Evolutionary conservation across 2,329 filamentous ascomycete genomes (phyloP), one percentile per base, ranked within the genome.

Genomic region (Alternaria sp.): DNA sequence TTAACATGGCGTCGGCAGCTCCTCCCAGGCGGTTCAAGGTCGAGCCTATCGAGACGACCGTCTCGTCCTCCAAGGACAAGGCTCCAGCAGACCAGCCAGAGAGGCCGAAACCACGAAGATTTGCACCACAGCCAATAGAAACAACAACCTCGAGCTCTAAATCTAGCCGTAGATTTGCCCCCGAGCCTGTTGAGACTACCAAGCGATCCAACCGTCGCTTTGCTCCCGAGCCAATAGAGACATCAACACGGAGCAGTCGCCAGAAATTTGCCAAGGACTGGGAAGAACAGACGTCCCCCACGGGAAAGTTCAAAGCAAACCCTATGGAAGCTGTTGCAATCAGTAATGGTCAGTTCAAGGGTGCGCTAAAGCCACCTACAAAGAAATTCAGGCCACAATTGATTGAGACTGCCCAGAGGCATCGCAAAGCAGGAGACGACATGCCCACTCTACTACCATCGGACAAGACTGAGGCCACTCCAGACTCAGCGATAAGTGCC

Each of bases 361-460:
- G 75, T 46, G 49, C 66, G 53, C 72, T 71, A 43, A 53, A 43
- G 20, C 39, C 32, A 28, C 20, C 51, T 53, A 22, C 51, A 4
- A 81, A 83, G 42, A 85, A 79, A 61, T 96, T 96, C 76, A 86
- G 89, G 30, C 93, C 93, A 12, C 90, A 94, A 71, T 82, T 96
- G 56, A 89, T 96, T 63, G 92, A 94, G 78, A 94, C 91, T 3
- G 90, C 90, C 4, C 87, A 88, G 69, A 85, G 93, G 54, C 88
- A 88, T 34, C 87, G 90, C 64, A 88, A 88, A 70, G 86, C 86
- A 16, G 88, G 88, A 20, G 89, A 93, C 68, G 78, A 84, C 1
- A 84, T 84, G 6, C 88, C 88, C 20, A 86, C 88, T 30, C 87
- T 88, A 22, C 84, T 83, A 54, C 87, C 86, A 11, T 85, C 86